Conservation (phyloP, 148 eudicot species). For the Rhododendron ovatum region DNA sequence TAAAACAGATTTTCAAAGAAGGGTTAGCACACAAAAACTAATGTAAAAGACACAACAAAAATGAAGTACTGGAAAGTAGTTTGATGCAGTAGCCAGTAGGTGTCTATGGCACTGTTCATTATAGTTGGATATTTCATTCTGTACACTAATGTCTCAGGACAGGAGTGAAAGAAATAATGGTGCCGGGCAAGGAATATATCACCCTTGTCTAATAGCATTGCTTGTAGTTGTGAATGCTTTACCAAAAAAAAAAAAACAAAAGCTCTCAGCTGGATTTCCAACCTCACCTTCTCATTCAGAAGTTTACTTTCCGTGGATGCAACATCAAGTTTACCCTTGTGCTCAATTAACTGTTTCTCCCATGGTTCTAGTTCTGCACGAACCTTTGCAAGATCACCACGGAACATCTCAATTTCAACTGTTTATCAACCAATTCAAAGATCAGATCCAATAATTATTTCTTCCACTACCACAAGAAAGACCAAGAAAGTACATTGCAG, state of each 20-base stretch:
- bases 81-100: background rate
- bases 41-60: background rate
- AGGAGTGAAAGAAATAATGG: background rate
- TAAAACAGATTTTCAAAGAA: background rate
- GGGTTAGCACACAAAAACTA: background rate
- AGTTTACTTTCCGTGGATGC: slow-evolving; percentile 75
- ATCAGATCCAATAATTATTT: background rate
- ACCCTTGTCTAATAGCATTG: background rate
- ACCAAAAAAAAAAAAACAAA: background rate
- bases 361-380: slow-evolving; percentile 91
- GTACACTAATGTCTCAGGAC: background rate
- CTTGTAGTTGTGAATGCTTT: background rate
- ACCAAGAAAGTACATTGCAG: background rate
- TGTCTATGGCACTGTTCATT: background rate
- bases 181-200: background rate
- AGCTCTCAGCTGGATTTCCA: background rate
- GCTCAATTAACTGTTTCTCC: slow-evolving; percentile 91
- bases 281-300: slow-evolving; percentile 74
- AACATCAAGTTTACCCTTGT: slow-evolving; percentile 86
- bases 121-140: background rate
- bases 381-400: slow-evolving; percentile 64
- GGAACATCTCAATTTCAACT: slow-evolving; percentile 84
- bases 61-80: background rate
- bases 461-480: slow-evolving; percentile 1
- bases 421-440: slow-evolving; percentile 14